Base-by-base conservation (phyloP, 345 rosid genomes). In the Limnanthes douglasii region DNA sequence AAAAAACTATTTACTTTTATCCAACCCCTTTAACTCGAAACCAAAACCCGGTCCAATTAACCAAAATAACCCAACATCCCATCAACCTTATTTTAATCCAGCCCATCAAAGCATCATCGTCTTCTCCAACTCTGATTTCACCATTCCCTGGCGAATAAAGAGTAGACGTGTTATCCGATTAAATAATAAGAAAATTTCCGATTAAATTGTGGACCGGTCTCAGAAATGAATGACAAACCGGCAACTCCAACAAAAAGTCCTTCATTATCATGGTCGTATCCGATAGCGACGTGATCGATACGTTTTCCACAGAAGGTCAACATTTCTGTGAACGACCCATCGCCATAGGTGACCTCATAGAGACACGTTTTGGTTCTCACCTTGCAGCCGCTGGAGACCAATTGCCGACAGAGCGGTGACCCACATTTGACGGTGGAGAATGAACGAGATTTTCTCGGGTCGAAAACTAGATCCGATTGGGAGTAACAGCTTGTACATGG, bases 221-320 rank as follows among this genome's bases (percentile, higher is more conserved):
- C 95, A 0, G 82, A 19, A 2, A 95, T 94, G 31, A 90, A 84
- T 1, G 95, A 90, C 15, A 90, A 54, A 8, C 98, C 98, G 6
- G 94, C 92, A 0, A 95, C 98, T 18, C 84, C 98, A 8, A 77
- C 69, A 39, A 90, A 90, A 23, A 90, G 55, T 6, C 98, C 98
- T 56, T 90, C 75, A 30, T 90, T 90, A 51, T 77, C 82, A 40
- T 90, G 94, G 43, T 95, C 98, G 30, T 94, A 90, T 1, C 94
- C 98, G 10, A 90, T 51, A 12, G 86, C 78, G 16, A 90, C 86
- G 14, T 67, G 64, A n/a, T 50, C 67, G 10, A 90, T 79, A 39
- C 64, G 64, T 2, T 64, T 66, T 10, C 70, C 43, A 0, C 72
- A 62, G 60, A 90, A 90, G 43, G 86, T 57, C 45, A 90, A 51